Conservation (phyloP, 192 early-diverging fungal species). For the Coemansia sp. region DNA sequence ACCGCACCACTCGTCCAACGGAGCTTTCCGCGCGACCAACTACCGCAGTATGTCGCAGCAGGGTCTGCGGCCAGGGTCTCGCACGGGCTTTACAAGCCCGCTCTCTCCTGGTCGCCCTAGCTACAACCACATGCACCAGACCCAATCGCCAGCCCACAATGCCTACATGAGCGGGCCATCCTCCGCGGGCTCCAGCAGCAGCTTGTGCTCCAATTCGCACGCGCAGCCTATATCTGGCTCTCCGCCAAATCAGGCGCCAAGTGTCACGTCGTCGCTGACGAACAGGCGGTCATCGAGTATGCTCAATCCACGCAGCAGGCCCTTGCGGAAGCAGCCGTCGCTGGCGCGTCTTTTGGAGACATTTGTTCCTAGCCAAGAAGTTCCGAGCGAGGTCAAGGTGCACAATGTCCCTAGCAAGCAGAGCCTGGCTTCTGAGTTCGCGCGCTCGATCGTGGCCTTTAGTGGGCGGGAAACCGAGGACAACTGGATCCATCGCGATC, state of each 20-base stretch:
- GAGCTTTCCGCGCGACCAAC: constrained; percentile 11
- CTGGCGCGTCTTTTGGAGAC: constrained; percentile 17
- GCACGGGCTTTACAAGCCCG: constrained; percentile 28
- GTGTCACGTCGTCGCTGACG: constrained; percentile 18
- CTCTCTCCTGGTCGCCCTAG: constrained; percentile 20
- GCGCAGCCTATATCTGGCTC: constrained; percentile 10
- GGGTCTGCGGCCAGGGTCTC: constrained; percentile 33
- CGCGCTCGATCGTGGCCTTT: constrained; percentile 28
- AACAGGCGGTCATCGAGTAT: constrained; percentile 15
- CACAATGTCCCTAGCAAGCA: constrained; percentile 35
- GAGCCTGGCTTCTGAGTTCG: constrained; percentile 35
- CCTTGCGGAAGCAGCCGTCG: constrained; percentile 28
- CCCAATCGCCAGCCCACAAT: background rate
- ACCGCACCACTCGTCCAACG: constrained; percentile 17
- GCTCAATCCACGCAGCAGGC: constrained; percentile 20
- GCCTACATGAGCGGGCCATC: background rate
- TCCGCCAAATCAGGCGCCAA: constrained; percentile 11
- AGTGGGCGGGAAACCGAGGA: constrained; percentile 45
- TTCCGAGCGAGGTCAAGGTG: constrained; percentile 30
- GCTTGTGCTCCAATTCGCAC: constrained; percentile 5
- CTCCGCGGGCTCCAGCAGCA: background rate
- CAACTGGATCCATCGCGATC: constrained; percentile 50
- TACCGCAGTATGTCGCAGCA: constrained; percentile 45
- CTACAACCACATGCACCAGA: background rate
- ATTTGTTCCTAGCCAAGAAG: constrained; percentile 30